Conservation (phyloP, 352 stramenopile species). For the Phytopythium vexans region DNA sequence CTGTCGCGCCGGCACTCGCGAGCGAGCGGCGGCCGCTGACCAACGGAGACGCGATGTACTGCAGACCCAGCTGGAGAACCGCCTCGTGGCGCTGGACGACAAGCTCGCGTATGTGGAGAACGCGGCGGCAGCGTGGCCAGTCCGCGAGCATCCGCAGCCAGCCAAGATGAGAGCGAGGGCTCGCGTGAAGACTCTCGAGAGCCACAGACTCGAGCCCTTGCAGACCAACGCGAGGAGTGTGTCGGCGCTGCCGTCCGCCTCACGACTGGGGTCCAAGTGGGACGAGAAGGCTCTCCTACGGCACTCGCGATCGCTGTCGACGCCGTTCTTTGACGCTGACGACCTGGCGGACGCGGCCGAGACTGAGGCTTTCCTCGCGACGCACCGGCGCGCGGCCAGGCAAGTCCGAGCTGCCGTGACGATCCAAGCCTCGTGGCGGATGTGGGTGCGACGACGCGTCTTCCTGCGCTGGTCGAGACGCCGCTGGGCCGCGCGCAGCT, state of each 20-base stretch:
- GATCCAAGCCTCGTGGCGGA: slow-evolving; percentile 60
- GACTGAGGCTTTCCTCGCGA: slow-evolving; percentile 10
- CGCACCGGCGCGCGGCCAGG: slow-evolving; percentile 15
- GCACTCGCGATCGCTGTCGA: neutral
- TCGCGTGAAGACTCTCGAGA: too few species aligned
- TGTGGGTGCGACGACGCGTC: slow-evolving; percentile 28
- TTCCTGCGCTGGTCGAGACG: slow-evolving; percentile 48
- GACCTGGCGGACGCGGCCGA: slow-evolving; percentile 29
- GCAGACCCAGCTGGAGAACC: slow-evolving; percentile 2
- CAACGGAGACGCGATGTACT: slow-evolving; percentile 18
- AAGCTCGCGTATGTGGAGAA: slow-evolving; percentile 37
- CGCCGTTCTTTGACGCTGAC: too few species aligned
- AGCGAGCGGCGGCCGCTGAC: slow-evolving; percentile 7
- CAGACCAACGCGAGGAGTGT: neutral
- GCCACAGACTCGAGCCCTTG: neutral
- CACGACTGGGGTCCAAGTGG: too few species aligned
- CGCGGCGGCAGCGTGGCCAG: neutral
- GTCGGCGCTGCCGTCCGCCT: slow-evolving; percentile 3
- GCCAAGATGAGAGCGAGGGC: slow-evolving; percentile 1
- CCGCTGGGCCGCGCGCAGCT: slow-evolving; percentile 19
- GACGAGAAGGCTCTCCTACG: neutral
- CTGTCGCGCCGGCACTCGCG: neutral
- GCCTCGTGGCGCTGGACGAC: slow-evolving; percentile 12
- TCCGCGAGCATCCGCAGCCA: neutral
- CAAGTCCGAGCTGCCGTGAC: slow-evolving; percentile 22